Base-by-base conservation (phyloP, 2,329 filamentous ascomycete genomes). In the Rutstroemia sp. region DNA sequence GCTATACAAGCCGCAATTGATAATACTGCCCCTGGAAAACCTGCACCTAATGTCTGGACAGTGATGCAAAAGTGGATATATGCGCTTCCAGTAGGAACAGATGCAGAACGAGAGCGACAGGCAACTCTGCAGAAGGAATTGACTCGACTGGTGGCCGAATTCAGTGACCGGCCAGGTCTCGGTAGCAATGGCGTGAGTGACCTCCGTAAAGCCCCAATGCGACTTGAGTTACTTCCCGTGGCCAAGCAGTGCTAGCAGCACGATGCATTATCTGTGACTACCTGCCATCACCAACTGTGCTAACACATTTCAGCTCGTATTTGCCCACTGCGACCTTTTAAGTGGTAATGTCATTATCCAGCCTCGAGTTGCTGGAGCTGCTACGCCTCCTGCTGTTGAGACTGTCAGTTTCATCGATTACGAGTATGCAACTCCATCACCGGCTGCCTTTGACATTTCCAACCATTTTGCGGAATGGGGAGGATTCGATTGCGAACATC, bases 381-480 rank as follows among this genome's bases (percentile, higher is more conserved):
- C 63, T 25, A 65, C 70, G 14, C 67, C 73, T 30, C 70, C 71
- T 36, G 59, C 54, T 27, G 69, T 76, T 23, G 76, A 80, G 49
- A 78, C 73, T 2, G 86, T 92, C 55, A 82, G 82, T 68, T 97
- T 99, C 73, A 99, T 99, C 71, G 94, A 99, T 74, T 99, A 97
- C 76, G 94, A 99, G 72, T 99, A 99, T 72, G 91, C 92, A 14
- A 94, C 90, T 4, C 92, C 94, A 2, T 92, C 92, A 0, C 92
- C 92, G 1, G 91, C 92, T 4, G 92, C 92, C 2, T 99, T 99
- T 73, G 94, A 99, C 71, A 85, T 99, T 64, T 87, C 92, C 51
- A 99, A 99, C 74, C 94, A 99, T 76, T 96, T 99, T 70, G 91
- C 94, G 48, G 94, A 99, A 74, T 99, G 94, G 92, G 92, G 87